Base-by-base conservation (phyloP, 352 stramenopile species). In the Pythium rishiriense region DNA sequence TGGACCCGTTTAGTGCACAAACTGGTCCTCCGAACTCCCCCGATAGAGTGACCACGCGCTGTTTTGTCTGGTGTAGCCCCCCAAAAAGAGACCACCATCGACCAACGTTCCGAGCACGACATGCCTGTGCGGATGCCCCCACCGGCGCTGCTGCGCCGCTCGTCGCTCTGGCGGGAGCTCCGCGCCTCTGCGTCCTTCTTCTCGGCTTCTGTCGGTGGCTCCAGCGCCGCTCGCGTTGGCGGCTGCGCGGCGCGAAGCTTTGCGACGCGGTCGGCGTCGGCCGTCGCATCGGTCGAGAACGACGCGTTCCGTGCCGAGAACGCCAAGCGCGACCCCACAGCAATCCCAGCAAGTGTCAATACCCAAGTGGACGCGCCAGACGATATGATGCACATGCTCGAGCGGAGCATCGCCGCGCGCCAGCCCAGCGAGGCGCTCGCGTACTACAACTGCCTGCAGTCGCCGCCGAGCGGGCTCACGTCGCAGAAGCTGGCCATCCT, bases 401-500 rank as follows among this genome's bases (percentile, higher is more conserved):
- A 85, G 37, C 60, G 69, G 43, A 73, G 54, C 33, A 73, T 85
- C 22, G 68, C 64, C 2, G 51, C 64, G 3, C 62, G 65, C 6
- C 67, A 81, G 47, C 69, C 74, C 0, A 62, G 67, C 10, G 58
- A 70, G 28, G 82, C 82, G 17, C 68, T 91, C 17, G 68, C 62
- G 31, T 70, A 75, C 29, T 87, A 88, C 47, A 70, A 91, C 59
- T 68, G 54, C 35, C 59, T 91, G 39, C 26, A 75, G 57, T 70
- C 6, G 5, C 58, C 57, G n/a, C 74, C 69, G 53, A 72, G 52
- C 49, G 56, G 64, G 7, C 22, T 70, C 28, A 58, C 85, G 7
- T 69, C 78, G 54, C 80, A 90, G 69, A 79, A 75, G 37, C 67
- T 91, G n/a, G 80, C 79, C 48, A 73, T 91, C 52, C 64, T 90